Base-by-base conservation (phyloP, 164 flowering plant genomes). In the Dillenia turbinata region DNA sequence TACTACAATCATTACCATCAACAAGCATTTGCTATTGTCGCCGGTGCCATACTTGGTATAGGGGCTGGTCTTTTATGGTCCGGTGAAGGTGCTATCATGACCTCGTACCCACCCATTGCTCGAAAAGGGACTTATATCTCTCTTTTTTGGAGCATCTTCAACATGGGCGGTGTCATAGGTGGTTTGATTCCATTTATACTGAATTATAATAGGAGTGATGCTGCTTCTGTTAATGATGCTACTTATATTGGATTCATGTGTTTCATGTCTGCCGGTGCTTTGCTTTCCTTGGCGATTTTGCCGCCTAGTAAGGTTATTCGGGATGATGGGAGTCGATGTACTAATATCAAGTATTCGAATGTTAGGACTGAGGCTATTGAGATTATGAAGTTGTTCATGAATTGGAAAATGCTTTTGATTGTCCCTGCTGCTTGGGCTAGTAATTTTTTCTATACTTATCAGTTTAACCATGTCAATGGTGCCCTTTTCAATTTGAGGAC, bases 131-230 rank as follows among this genome's bases (percentile, higher is more conserved):
- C 83, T 19, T 94, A 87, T 60, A 89, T 94, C 3, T 79, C 97
- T 1, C 47, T 89, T 44, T 91, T 94, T 62, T 94, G 99, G 99
- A 78, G 89, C 52, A 86, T 89, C 49, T 94, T 91, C 77, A 94
- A 94, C 71, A 61, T 91, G 84, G 99, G 99, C 12, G 99, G 97
- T 26, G 97, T 94, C 47, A 82, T 94, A 53, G 99, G 99, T 26
- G 99, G 99, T 6, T 70, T 91, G 1, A 84, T 94, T 48, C 99
- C 98, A 0, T 89, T 94, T 62, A 24, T 80, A 9, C 62, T 80
- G 12, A 94, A 94, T 72, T 91, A 85, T 72, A 26, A 86, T 44
- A 73, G 96, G 7, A 57, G 52, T 12, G 66, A 69, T 9, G 90
- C 92, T 10, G 71, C 64, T 9, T 81, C 96, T 0, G 97, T 94